Base-by-base conservation (phyloP, 2,329 filamentous ascomycete species). In the Peltaster fructicola region DNA sequence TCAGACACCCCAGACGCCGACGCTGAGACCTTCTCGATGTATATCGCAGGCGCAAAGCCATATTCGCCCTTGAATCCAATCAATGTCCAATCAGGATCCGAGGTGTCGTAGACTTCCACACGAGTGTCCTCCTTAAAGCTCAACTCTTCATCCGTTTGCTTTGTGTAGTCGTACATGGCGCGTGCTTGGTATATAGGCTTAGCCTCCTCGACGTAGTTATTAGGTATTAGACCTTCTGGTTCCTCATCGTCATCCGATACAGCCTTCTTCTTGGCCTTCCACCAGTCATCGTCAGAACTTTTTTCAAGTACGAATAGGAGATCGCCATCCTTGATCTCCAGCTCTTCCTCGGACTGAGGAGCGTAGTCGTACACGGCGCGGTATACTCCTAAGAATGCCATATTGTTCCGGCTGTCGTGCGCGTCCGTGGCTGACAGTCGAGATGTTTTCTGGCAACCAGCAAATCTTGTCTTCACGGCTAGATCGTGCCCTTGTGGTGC, bases 81-180 rank as follows among this genome's bases (percentile, higher is more conserved):
- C 24, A 98, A 59, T 34, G 88, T 92, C 88, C 88, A 98, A 53
- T 98, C 88, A 8, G 81, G 80, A 50, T 98, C 88, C 4, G 81
- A 76, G 7, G 65, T 73, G 51, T 98, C 88, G 54, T 79, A 95
- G 23, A 98, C 78, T 32, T 77, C 61, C 23, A 98, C 64, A 21
- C 69, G 55, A 19, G 76, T 73, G 47, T 92, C 84, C 57, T 98
- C 88, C 23, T 79, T 68, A 48, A 98, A 95, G 13, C 85, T 95
- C 7, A 98, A 63, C 54, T 98, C 88, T 53, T 98, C 88, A 46
- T 98, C 88, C 13, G 88, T 98, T 56, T 98, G 88, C 41, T 85
- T 71, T 24, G 79, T 79, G 51, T 98, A 98, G 51, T 98, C 88
- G 59, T 85, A 98, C n/a, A 95, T 67, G n/a, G 88, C 80, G 50